A percentile compares a stretch with the other conserved stretches of the same genome.
These are phyloP conservation scores for Serendipita vermifera DNA, from an alignment of 768 basidiomycete genomes.

Conservation along the genomic window DNA sequence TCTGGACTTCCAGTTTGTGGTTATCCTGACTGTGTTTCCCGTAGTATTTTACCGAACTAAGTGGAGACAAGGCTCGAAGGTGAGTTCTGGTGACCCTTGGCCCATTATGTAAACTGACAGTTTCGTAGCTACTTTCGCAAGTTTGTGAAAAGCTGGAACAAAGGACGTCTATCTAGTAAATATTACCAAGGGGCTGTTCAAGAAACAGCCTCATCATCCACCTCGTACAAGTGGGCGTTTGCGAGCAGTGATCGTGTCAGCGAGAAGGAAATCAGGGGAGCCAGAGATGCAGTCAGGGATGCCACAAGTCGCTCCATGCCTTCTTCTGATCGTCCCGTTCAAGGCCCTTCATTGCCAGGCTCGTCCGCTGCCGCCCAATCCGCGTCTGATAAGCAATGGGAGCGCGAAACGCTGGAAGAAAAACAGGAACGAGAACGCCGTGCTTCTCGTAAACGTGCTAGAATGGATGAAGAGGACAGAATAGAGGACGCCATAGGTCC, in stretches of 20 bases:
- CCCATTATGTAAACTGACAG: constrained; percentile 12
- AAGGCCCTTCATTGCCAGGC: constrained; percentile 55
- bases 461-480: constrained; percentile 49
- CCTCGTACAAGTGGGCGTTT: constrained; percentile 82
- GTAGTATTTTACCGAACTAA: constrained; percentile 79
- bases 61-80: constrained; percentile 69
- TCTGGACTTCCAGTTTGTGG: constrained; percentile 14
- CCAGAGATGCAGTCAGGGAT: constrained; percentile 44
- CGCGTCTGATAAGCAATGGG: constrained; percentile 52
- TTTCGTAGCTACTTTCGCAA: constrained; percentile 71
- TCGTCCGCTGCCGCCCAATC: constrained; percentile 19
- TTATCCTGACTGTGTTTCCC: background rate
- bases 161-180: constrained; percentile 55
- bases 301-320: constrained; percentile 28
- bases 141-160: constrained; percentile 87
- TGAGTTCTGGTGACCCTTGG: constrained; percentile 26
- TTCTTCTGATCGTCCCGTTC: constrained; percentile 30
- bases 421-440: constrained; percentile 37
- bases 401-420: constrained; percentile 49
- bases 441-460: constrained; percentile 54
- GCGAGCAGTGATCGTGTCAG: constrained; percentile 53
- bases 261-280: constrained; percentile 40
- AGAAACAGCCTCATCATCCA: constrained; percentile 51
- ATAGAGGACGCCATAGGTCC: constrained; percentile 71
- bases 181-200: constrained; percentile 43